Base-by-base conservation (phyloP, 768 basidiomycete species). In the Lactarius hengduanensis region DNA sequence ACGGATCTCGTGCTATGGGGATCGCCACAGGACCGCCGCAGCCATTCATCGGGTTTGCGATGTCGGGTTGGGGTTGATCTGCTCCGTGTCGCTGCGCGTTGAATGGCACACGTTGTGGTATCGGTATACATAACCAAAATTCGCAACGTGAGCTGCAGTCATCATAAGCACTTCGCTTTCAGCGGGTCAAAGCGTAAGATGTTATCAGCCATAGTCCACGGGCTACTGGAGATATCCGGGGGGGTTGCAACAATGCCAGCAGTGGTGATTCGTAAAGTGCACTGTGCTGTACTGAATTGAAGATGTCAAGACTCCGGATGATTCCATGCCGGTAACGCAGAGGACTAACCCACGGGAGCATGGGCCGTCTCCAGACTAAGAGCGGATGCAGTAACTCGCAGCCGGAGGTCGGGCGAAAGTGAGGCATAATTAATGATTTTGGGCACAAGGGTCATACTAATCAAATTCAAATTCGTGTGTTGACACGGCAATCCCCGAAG, bases 401-500 rank as follows among this genome's bases (percentile, higher is more conserved):
- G 41, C 38, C 41, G 41, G 41, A 41, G 16, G 41, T 41, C 16
- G 16, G 41, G 41, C 15, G 41, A 38, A 38, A 18, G 41, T 41
- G 16, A 18, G 41, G 41, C 9, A 45, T 45, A 45, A 45, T 45
- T 45, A 45, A 45, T 10, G 20, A 45, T 20, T n/a, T 45, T n/a
- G 20, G 8, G 43, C 20, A 30, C 20, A 28, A 20, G 61, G 50
- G 55, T 41, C 40, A 62, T 11, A 28, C 54, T 30, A 41, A 32
- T 34, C 32, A 34, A 53, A 30, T 53, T 34, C 32, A 34, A 53
- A 30, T 38, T 8, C n/a, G 50, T 22, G 16, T 13, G 32, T 20
- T 26, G 32, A 65, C 15, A 13, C 59, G 65, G 65, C 61, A 4
- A 45, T 57, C 53, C 65, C 65, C 65, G 65, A 66, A 57, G 16